Evolutionary conservation across 2,329 filamentous ascomycete genomes (phyloP).

Genomic region (Fusarium tanahbumbuense): DNA sequence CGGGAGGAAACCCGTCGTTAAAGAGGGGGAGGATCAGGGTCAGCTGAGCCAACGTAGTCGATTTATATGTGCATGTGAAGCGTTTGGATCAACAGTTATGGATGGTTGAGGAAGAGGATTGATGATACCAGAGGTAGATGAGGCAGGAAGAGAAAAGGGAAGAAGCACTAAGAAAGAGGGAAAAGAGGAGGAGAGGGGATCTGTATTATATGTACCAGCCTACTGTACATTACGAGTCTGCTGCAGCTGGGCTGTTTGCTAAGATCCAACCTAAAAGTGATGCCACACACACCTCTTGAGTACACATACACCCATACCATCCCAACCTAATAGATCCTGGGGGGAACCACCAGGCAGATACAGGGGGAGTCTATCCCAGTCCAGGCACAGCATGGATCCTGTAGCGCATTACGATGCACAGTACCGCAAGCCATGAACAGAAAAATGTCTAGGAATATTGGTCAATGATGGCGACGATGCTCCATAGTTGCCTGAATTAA

Average conservation of each 20-base stretch:
- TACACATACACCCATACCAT: slow-evolving; percentile 21
- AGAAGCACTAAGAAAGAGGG: slow-evolving; percentile 7
- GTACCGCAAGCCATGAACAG: slow-evolving; percentile 10
- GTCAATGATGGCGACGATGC: slow-evolving; percentile 41
- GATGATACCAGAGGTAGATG: slow-evolving; percentile 10
- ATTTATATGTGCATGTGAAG: slow-evolving; percentile 32
- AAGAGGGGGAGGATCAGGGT: slow-evolving; percentile 15
- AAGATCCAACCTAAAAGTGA: slow-evolving; percentile 33
- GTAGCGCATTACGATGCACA: slow-evolving; percentile 16
- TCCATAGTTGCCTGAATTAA: slow-evolving; percentile 50
- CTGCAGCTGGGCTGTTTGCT: slow-evolving; percentile 10
- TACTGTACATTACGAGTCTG: not conserved
- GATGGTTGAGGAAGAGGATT: slow-evolving; percentile 20
- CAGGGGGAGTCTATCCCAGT: slow-evolving; percentile 34
- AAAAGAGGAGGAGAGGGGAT: slow-evolving; percentile 9
- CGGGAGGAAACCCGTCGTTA: slow-evolving; percentile 23
- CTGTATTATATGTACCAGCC: slow-evolving; percentile 25
- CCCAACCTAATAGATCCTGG: slow-evolving; percentile 18
- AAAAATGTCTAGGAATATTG: slow-evolving; percentile 37
- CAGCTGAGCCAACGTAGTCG: slow-evolving; percentile 26
- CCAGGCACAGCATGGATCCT: slow-evolving; percentile 33
- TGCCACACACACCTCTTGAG: slow-evolving; percentile 34
- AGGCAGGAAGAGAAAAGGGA: slow-evolving; percentile 9
- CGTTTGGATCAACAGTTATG: not conserved
- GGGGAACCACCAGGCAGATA: slow-evolving; percentile 38